Percentiles rank a stretch among this genome's conserved stretches.
phyloP scores from a whole-genome alignment of 202 grass and related monocot genomes.

The Zoysia matrella region DNA sequence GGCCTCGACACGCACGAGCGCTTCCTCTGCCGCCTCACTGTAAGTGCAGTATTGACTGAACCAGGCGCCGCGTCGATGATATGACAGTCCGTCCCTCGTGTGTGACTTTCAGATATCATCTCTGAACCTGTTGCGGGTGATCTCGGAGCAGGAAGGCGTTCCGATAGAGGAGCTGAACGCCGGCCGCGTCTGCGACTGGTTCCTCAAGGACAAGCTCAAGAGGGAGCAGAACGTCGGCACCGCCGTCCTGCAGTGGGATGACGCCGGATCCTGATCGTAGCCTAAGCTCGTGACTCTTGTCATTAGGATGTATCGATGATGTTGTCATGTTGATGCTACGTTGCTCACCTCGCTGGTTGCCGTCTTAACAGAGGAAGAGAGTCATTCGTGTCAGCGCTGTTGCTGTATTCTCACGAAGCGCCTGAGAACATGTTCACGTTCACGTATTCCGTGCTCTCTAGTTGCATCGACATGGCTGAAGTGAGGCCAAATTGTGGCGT shows the following conservation, averaged over 20 bases:
- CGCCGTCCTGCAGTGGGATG: slow-evolving; percentile 93
- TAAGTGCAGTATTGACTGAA: slow-evolving; percentile 11
- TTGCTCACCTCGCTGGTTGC: neutral
- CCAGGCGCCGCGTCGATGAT: neutral
- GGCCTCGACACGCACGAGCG: slow-evolving; percentile 94
- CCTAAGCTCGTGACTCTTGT: neutral
- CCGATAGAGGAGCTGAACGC: slow-evolving; percentile 91
- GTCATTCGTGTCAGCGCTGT: neutral
- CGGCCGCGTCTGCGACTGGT: slow-evolving; percentile 92
- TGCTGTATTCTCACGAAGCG: neutral
- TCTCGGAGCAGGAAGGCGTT: slow-evolving; percentile 85
- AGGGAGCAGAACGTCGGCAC: slow-evolving; percentile 68
- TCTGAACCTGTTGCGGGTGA: slow-evolving; percentile 80
- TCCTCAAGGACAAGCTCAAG: slow-evolving; percentile 94
- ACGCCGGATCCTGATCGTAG: slow-evolving; percentile 33
- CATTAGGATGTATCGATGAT: no score
- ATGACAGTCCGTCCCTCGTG: neutral
- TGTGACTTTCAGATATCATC: slow-evolving; percentile 82
- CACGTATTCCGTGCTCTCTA: neutral
- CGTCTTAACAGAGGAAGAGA: neutral
- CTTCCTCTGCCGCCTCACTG: slow-evolving; percentile 91
- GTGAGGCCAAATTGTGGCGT: neutral
- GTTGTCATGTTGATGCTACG: no score
- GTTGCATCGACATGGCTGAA: neutral
- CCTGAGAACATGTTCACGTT: neutral